Evolutionary conservation across 192 early-diverging fungal species (phyloP), one percentile per base, ranked within the genome.

Genomic region (Polychytrium aggregatum): DNA sequence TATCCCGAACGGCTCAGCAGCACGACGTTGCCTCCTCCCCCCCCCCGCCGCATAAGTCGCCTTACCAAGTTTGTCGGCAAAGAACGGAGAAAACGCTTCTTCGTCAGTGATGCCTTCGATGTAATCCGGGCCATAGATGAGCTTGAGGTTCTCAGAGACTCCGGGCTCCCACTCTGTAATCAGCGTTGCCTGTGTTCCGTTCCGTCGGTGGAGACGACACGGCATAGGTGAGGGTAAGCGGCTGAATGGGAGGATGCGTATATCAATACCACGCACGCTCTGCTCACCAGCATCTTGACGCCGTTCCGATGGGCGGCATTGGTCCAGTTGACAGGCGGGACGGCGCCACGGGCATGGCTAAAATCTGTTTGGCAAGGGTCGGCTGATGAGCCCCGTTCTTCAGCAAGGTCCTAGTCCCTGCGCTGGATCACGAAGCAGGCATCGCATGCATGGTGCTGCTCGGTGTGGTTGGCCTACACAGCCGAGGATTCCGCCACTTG

Each of bases 221-320:
- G 0, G 42, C 13, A 21, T 13, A 44, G 2, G 16, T 21, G 1
- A 13, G 18, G 21, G 21, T 21, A 0, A 25, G n/a, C n/a, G n/a
- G n/a, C n/a, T n/a, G n/a, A n/a, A n/a, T n/a, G n/a, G n/a, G n/a
- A n/a, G n/a, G n/a, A n/a, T n/a, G n/a, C n/a, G n/a, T n/a, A n/a
- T n/a, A n/a, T n/a, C n/a, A n/a, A n/a, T n/a, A n/a, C n/a, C n/a
- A n/a, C n/a, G n/a, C n/a, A n/a, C n/a, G n/a, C n/a, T n/a, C 42
- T 22, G 13, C 25, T 13, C 16, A 48, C 59, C n/a, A 82, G 55
- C 21, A 61, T 51, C 6, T 55, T 48, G 2, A 81, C 69, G 22
- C 76, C 75, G 48, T 84, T 84, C 28, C 67, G 55, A 48, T 84
- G 82, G 8, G 65, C 64, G 0, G 76, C 74, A 37, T 82, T 78